Conservation (phyloP, 73 alveolate species). For the Loxodes magnus region DNA sequence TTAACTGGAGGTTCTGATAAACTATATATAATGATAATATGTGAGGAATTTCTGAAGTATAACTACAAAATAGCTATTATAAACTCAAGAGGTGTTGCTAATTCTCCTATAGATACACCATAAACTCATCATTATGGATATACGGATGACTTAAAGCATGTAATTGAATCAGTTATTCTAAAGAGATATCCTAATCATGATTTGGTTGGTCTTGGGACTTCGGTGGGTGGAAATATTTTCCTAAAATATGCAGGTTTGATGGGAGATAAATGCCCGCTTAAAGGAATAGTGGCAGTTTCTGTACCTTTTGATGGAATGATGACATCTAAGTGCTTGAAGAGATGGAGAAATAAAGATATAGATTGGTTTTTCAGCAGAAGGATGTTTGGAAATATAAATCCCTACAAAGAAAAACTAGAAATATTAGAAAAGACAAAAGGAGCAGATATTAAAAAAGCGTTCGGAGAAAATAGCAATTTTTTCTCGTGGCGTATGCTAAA, state of each 20-base stretch:
- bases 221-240: slow-evolving; percentile 12
- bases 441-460: background rate
- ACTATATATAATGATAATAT: background rate
- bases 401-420: background rate
- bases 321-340: background rate
- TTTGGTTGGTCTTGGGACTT: slow-evolving; percentile 11
- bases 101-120: slow-evolving; percentile 2
- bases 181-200: background rate
- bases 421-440: background rate
- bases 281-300: slow-evolving; percentile 3
- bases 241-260: slow-evolving; percentile 10
- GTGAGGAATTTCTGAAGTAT: background rate
- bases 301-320: slow-evolving; percentile 8
- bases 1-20: slow-evolving; percentile 11
- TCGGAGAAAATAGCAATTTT: slow-evolving; percentile 1
- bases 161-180: background rate
- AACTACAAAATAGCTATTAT: background rate
- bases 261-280: background rate
- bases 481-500: no score
- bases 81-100: slow-evolving; percentile 4
- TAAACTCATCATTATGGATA: background rate
- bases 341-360: background rate
- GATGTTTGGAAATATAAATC: background rate
- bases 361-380: background rate
- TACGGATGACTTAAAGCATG: background rate